Evolutionary conservation across 2,329 filamentous ascomycete genomes (phyloP).

Genomic region (Penicillium paneum): DNA sequence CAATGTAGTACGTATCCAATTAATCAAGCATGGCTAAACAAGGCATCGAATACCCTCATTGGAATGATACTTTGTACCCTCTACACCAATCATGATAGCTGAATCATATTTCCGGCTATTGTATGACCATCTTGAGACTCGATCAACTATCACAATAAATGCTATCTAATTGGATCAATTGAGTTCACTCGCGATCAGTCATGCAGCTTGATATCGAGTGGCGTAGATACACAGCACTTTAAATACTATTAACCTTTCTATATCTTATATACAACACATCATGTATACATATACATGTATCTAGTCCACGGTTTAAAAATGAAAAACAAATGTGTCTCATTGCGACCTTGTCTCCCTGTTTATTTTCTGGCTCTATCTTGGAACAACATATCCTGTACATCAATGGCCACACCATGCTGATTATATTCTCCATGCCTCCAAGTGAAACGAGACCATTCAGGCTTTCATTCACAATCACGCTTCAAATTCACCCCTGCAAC

Average conservation of each 20-base stretch:
- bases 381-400: no score
- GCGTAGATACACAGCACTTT: not conserved
- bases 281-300: not conserved
- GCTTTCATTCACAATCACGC: not conserved
- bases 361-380: not conserved
- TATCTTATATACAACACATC: not conserved
- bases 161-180: not conserved
- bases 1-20: not conserved
- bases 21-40: not conserved
- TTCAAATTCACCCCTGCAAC: not conserved
- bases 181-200: not conserved
- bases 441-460: not conserved
- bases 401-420: no score
- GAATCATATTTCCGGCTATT: not conserved
- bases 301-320: not conserved
- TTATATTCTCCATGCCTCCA: not conserved
- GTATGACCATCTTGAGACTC: not conserved
- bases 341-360: not conserved
- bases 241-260: not conserved
- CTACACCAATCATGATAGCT: not conserved
- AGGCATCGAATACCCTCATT: not conserved
- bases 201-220: no score
- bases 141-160: not conserved
- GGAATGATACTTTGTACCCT: not conserved
- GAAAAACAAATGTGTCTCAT: not conserved